Percentiles rank a stretch among this genome's conserved stretches.
phyloP scores from a whole-genome alignment of 345 rosid species.

The Pugionium cornutum region DNA sequence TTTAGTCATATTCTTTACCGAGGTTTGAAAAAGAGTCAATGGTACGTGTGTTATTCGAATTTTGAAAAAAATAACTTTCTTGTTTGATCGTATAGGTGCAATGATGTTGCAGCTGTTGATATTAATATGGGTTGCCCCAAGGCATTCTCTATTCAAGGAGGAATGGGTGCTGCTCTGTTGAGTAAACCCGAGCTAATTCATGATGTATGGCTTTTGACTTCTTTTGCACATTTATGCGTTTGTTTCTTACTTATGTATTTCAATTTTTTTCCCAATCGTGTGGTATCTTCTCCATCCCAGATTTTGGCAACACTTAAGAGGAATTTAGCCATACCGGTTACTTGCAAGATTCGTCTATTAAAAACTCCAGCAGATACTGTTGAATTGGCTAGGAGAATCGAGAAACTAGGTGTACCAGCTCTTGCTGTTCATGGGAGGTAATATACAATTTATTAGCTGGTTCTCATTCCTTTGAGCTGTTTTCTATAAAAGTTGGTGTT shows the following conservation, averaged over 20 bases:
- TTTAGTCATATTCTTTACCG: not conserved
- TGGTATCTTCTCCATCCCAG: slow-evolving; percentile 42
- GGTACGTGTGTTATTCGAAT: not conserved
- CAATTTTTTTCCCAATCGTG: not conserved
- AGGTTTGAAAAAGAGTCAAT: not conserved
- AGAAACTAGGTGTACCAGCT: slow-evolving; percentile 92
- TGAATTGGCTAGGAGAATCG: slow-evolving; percentile 87
- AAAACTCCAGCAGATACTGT: slow-evolving; percentile 77
- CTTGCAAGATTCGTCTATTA: slow-evolving; percentile 86
- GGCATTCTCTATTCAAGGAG: slow-evolving; percentile 89
- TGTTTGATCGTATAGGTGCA: slow-evolving; percentile 52
- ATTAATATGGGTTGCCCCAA: slow-evolving; percentile 97
- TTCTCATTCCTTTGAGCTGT: slow-evolving; percentile 10
- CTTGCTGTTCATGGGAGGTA: slow-evolving; percentile 96
- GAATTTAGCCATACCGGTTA: slow-evolving; percentile 74
- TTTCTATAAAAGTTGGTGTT: slow-evolving; percentile 9
- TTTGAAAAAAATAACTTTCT: not conserved
- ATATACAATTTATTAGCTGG: slow-evolving; percentile 2
- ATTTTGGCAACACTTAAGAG: slow-evolving; percentile 83
- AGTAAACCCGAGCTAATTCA: slow-evolving; percentile 78
- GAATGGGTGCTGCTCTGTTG: slow-evolving; percentile 97
- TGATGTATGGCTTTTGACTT: slow-evolving; percentile 54
- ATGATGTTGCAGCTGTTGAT: slow-evolving; percentile 83
- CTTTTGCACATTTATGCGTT: not conserved
- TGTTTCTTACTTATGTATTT: slow-evolving; percentile 6